Evolutionary conservation across 2,329 filamentous ascomycete species (phyloP).

Genomic region (Aspergillus aculeatus): DNA sequence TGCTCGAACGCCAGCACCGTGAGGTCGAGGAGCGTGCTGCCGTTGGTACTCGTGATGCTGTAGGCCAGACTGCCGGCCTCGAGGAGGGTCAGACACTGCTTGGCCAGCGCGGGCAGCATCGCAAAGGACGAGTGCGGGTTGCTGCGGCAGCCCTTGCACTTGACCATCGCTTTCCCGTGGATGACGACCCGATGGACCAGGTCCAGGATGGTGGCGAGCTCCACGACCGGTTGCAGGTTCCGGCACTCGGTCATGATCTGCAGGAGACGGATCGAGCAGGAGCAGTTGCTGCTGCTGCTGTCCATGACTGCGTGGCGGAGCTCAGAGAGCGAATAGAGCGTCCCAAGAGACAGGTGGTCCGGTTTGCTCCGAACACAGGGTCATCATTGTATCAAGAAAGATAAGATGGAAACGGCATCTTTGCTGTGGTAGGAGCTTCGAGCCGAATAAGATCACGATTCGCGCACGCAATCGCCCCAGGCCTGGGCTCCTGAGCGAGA

Average conservation of each 20-base stretch:
- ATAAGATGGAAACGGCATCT: neutral
- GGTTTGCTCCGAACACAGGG: neutral
- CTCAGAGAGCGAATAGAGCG: neutral
- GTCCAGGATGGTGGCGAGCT: constrained; percentile 26
- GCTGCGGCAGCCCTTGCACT: constrained; percentile 24
- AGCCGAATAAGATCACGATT: neutral
- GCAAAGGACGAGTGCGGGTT: constrained; percentile 26
- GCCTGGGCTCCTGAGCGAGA: neutral
- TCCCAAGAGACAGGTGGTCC: neutral
- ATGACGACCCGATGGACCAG: constrained; percentile 23
- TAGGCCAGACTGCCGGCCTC: constrained; percentile 29
- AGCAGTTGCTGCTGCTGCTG: constrained; percentile 12
- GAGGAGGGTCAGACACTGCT: constrained; percentile 31
- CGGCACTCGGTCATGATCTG: constrained; percentile 26
- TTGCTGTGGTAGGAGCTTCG: neutral
- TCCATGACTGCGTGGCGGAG: constrained; percentile 13
- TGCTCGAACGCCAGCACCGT: constrained; percentile 23
- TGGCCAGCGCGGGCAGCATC: constrained; percentile 42
- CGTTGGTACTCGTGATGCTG: constrained; percentile 21
- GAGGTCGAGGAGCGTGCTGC: constrained; percentile 21
- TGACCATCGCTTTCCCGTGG: constrained; percentile 23
- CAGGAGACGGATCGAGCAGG: constrained; percentile 25
- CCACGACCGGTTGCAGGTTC: constrained; percentile 26
- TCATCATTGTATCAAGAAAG: neutral
- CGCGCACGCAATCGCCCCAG: neutral